Evolutionary conservation across 306 rosid species (phyloP), one percentile per base, ranked within the genome.

Genomic region (Vigna trinervia): DNA sequence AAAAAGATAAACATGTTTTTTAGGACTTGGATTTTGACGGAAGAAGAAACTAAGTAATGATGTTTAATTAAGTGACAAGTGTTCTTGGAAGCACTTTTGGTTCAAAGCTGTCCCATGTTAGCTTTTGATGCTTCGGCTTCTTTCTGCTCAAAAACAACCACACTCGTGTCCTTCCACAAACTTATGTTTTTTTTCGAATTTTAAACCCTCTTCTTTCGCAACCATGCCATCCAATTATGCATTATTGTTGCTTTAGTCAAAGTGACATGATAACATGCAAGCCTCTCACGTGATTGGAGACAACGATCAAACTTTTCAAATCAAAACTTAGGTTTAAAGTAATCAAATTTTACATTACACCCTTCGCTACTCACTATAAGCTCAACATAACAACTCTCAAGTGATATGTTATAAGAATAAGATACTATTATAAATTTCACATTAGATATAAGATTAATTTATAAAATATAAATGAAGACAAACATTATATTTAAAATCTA

Each of bases 21-120:
- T 78, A 87, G 83, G 85, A 78, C 83, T 90, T 78, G 79, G 90
- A 86, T 91, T 90, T 90, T 89, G 92, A 87, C 86, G 83, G 59
- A 66, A 73, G 73, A 69, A 1, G 7, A 77, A 43, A 78, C 53
- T 71, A 56, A 80, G 68, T 59, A 70, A 76, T 77, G 82, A 84
- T 81, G 75, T 76, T 82, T 81, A 73, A 73, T 82, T 78, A 70
- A 20, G 80, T 63, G 64, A 83, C 57, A 86, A 71, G 63, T 50
- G 61, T 70, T 43, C 19, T 14, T 41, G 39, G 69, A 52, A 78
- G 0, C 61, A 60, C 74, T 26, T 82, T 86, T 72, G 79, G 34
- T 81, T 87, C 84, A 79, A 83, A 81, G 85, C 50, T 84, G 89
- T 78, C 85, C 69, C 78, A 62, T 72, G 66, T 73, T 71, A 76